phyloP scores from a whole-genome alignment of 768 basidiomycete genomes.

The Auriscalpium vulgare region DNA sequence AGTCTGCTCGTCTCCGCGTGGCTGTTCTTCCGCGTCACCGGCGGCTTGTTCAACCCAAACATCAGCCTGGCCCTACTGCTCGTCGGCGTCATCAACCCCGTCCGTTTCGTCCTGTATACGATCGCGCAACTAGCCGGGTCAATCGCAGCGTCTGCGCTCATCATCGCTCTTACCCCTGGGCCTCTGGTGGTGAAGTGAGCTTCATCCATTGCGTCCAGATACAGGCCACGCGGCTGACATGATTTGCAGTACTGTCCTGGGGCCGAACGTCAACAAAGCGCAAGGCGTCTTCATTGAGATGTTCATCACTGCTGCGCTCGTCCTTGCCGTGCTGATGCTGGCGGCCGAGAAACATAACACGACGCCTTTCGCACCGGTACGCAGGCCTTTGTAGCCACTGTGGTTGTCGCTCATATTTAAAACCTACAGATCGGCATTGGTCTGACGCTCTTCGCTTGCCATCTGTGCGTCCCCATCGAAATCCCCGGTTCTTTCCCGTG shows the following conservation, averaged over 20 bases:
- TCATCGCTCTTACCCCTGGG: constrained; percentile 47
- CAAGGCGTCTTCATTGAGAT: constrained; percentile 68
- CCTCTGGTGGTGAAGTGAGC: constrained; percentile 45
- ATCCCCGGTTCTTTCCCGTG: not conserved
- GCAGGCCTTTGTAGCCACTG: not conserved
- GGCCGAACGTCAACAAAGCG: constrained; percentile 37
- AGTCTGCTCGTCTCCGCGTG: constrained; percentile 56
- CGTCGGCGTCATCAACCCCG: constrained; percentile 43
- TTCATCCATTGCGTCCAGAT: not conserved
- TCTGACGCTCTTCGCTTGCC: constrained; percentile 53
- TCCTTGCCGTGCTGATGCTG: constrained; percentile 59
- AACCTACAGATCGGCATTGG: constrained; percentile 53
- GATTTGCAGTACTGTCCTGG: constrained; percentile 36
- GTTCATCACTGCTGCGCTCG: constrained; percentile 54
- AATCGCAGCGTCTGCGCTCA: constrained; percentile 48
- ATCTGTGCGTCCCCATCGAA: constrained; percentile 35
- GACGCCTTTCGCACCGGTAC: constrained; percentile 60
- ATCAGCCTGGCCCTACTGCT: constrained; percentile 53
- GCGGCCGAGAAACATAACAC: constrained; percentile 62
- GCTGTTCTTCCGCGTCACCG: constrained; percentile 59
- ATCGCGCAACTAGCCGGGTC: constrained; percentile 56
- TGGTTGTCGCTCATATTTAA: not conserved
- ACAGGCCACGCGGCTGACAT: not conserved
- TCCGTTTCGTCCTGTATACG: constrained; percentile 51
- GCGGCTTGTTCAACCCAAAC: constrained; percentile 60